These are phyloP conservation scores for Penicillium sp. DNA, from an alignment of 2,329 filamentous ascomycete genomes.

Conservation along the genomic window DNA sequence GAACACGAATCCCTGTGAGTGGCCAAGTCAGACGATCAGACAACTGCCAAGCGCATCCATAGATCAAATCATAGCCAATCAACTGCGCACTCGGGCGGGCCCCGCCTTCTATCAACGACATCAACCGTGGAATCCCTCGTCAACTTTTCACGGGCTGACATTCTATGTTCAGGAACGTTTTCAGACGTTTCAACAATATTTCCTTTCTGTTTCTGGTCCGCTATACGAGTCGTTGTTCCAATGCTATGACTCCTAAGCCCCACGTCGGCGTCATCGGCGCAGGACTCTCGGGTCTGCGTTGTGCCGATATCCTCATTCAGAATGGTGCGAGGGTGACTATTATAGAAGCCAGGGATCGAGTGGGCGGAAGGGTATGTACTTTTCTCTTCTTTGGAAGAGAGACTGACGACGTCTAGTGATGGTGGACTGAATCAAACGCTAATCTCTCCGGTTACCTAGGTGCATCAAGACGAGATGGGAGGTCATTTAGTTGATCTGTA, in stretches of 20 bases:
- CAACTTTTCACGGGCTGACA: background rate
- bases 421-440: background rate
- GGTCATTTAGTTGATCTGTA: slow-evolving; percentile 56
- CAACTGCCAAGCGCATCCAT: background rate
- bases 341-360: slow-evolving; percentile 54
- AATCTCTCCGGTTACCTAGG: slow-evolving; percentile 29
- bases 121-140: background rate
- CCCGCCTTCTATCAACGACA: slow-evolving; percentile 11
- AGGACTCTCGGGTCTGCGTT: slow-evolving; percentile 57
- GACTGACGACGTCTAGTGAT: slow-evolving; percentile 1
- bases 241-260: slow-evolving; percentile 38
- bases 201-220: background rate
- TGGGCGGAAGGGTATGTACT: slow-evolving; percentile 53
- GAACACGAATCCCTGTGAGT: background rate
- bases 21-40: background rate
- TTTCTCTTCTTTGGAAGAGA: background rate
- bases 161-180: background rate
- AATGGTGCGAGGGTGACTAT: slow-evolving; percentile 56
- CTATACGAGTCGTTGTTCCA: background rate
- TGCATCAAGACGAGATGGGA: slow-evolving; percentile 47
- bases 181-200: background rate
- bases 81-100: slow-evolving; percentile 4
- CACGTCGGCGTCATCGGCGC: slow-evolving; percentile 58
- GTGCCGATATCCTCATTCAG: slow-evolving; percentile 54
- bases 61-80: slow-evolving; percentile 16